A percentile compares a stretch with the other conserved stretches of the same genome.
Evolutionary conservation across 2,329 filamentous ascomycete genomes (phyloP).

Genomic region (Alternaria consortialis): DNA sequence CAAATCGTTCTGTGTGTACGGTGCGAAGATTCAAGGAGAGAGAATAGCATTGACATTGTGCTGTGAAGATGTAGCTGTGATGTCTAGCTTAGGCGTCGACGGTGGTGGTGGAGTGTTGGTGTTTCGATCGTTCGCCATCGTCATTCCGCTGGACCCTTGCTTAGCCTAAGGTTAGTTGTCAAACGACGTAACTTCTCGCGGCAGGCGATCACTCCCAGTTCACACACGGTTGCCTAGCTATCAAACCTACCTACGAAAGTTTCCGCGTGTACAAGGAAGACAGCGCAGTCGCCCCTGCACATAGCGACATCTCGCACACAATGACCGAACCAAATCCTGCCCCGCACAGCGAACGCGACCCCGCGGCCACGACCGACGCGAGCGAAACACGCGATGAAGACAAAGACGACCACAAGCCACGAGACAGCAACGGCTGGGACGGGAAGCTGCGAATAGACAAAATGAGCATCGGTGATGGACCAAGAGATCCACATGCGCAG

Average conservation of each 20-base stretch:
- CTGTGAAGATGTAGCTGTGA: not conserved
- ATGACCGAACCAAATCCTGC: constrained; percentile 40
- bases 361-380: constrained; percentile 29
- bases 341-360: constrained; percentile 42
- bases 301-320: not conserved
- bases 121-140: constrained; percentile 10
- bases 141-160: constrained; percentile 28
- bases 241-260: not conserved
- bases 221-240: constrained; percentile 1
- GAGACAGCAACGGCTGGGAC: constrained; percentile 73
- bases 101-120: constrained; percentile 4
- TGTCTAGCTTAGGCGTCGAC: not conserved
- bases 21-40: too few species aligned
- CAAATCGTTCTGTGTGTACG: too few species aligned
- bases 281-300: not conserved
- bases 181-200: constrained; percentile 25
- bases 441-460: constrained; percentile 81
- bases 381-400: constrained; percentile 31
- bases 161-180: constrained; percentile 25
- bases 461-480: constrained; percentile 57
- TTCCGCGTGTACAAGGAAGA: not conserved
- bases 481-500: constrained; percentile 66
- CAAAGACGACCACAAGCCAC: constrained; percentile 40
- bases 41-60: not conserved
- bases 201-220: constrained; percentile 15